A percentile compares a stretch with the other conserved stretches of the same genome.
These are phyloP conservation scores for Zea luxurians DNA, from an alignment of 176 grass and related monocot species.

Conservation along the genomic window DNA sequence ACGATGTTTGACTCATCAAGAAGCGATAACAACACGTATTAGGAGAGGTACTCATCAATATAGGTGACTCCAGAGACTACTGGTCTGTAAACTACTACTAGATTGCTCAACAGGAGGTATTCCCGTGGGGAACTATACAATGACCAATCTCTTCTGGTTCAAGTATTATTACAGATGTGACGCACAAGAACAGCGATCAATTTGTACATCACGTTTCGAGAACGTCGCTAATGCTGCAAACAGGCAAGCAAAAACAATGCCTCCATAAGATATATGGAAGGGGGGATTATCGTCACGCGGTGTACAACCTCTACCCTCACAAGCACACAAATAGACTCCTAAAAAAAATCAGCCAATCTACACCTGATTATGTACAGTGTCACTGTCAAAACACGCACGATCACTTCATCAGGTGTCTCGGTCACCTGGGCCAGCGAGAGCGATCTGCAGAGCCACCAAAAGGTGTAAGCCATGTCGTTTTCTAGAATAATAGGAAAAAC, in stretches of 20 bases:
- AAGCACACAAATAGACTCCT: slow-evolving; percentile 17
- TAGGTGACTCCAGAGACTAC: neutral
- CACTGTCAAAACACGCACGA: neutral
- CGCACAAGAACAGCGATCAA: slow-evolving; percentile 9
- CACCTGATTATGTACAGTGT: slow-evolving; percentile 48
- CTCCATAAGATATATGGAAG: slow-evolving; percentile 42
- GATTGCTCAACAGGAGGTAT: neutral
- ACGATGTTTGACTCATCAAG: too few species aligned
- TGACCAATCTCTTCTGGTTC: neutral
- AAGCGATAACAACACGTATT: too few species aligned
- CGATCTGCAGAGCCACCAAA: slow-evolving; percentile 44
- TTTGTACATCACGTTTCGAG: slow-evolving; percentile 28
- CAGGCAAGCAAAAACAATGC: slow-evolving; percentile 67
- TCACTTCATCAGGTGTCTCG: slow-evolving; percentile 39
- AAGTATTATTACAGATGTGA: slow-evolving; percentile 6
- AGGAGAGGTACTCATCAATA: too few species aligned
- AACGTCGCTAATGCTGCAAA: slow-evolving; percentile 11
- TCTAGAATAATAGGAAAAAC: neutral
- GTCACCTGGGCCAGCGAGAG: slow-evolving; percentile 68
- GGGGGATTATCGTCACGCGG: slow-evolving; percentile 39
- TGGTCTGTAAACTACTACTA: slow-evolving; percentile 25
- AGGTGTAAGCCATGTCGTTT: neutral
- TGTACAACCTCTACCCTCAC: slow-evolving; percentile 45
- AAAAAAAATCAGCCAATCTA: slow-evolving; percentile 47
- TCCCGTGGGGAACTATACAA: slow-evolving; percentile 10